Percentiles rank a stretch among this genome's conserved stretches.
Conservation (phyloP, 352 stramenopile species). For the Salisapilia sapeloensis region DNA sequence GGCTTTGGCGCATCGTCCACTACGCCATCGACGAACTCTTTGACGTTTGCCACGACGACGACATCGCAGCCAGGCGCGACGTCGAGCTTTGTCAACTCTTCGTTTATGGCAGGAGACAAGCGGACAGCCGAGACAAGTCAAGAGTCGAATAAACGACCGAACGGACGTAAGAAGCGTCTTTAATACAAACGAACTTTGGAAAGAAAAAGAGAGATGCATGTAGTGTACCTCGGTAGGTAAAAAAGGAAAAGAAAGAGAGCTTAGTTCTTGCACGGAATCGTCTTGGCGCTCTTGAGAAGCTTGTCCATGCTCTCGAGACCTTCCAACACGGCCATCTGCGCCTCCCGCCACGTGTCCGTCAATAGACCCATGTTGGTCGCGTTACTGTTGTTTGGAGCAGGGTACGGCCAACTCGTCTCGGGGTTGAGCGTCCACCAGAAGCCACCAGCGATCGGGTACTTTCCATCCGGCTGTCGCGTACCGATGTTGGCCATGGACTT, state of each 20-base stretch:
- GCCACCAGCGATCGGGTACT: constrained; percentile 37
- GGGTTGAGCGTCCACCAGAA: constrained; percentile 76
- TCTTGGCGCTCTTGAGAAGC: constrained; percentile 34
- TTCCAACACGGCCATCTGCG: constrained; percentile 49
- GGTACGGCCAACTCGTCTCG: constrained; percentile 59
- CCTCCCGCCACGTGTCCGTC: constrained; percentile 51
- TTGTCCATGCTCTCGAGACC: constrained; percentile 45
- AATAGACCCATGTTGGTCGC: constrained; percentile 31
- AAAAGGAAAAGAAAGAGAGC: too few relatives aligned
- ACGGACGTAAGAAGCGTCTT: too few relatives aligned
- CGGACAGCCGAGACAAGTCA: too few relatives aligned
- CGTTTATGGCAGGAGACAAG: not conserved
- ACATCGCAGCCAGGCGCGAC: not conserved
- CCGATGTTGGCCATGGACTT: constrained; percentile 31
- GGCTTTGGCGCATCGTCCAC: constrained; percentile 4
- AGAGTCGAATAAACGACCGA: too few relatives aligned
- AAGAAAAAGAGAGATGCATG: too few relatives aligned
- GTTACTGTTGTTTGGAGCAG: constrained; percentile 42
- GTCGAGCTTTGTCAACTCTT: constrained; percentile 1
- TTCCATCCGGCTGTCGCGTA: too few relatives aligned
- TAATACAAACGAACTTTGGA: too few relatives aligned
- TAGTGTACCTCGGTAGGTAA: not conserved
- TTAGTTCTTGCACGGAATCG: constrained; percentile 39
- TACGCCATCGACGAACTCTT: constrained; percentile 42
- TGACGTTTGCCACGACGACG: constrained; percentile 10